Percentiles rank a stretch among this genome's conserved stretches.
phyloP scores from a whole-genome alignment of 2,329 filamentous ascomycete species.

The Colletotrichum incanum region DNA sequence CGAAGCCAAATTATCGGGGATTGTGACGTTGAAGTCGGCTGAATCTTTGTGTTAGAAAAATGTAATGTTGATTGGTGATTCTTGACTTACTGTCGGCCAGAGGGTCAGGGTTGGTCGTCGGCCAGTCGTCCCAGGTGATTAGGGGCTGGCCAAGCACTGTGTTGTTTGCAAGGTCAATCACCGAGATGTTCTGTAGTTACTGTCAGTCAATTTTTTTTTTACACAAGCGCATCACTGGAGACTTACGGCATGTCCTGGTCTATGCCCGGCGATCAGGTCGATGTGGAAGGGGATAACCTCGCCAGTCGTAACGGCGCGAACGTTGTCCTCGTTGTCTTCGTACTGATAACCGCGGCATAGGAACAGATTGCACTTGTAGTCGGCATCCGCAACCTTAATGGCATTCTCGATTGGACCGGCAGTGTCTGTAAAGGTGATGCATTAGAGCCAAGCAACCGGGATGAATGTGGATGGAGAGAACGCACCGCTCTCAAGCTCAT shows the following conservation, averaged over 20 bases:
- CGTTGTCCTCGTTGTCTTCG: conserved; percentile 49
- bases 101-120: conserved; percentile 42
- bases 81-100: conserved; percentile 44
- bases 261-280: conserved; percentile 57
- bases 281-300: conserved; percentile 56
- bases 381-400: conserved; percentile 44
- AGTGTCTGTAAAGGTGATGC: conserved; percentile 36
- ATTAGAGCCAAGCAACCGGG: not conserved
- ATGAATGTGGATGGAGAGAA: not conserved
- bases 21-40: conserved; percentile 67
- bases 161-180: conserved; percentile 63
- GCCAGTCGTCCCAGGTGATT: conserved; percentile 57
- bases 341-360: conserved; percentile 51
- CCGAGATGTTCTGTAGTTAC: conserved; percentile 60
- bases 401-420: conserved; percentile 50
- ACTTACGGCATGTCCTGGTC: conserved; percentile 50
- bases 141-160: conserved; percentile 64
- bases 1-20: conserved; percentile 62
- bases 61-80: conserved; percentile 48
- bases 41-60: conserved; percentile 48
- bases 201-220: conserved; percentile 44
- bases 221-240: not conserved
- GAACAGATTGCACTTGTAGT: conserved; percentile 49
- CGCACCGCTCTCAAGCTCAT: conserved; percentile 45
- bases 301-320: conserved; percentile 49